Conservation (phyloP, 768 basidiomycete species). For the Cytidiella melzeri region DNA sequence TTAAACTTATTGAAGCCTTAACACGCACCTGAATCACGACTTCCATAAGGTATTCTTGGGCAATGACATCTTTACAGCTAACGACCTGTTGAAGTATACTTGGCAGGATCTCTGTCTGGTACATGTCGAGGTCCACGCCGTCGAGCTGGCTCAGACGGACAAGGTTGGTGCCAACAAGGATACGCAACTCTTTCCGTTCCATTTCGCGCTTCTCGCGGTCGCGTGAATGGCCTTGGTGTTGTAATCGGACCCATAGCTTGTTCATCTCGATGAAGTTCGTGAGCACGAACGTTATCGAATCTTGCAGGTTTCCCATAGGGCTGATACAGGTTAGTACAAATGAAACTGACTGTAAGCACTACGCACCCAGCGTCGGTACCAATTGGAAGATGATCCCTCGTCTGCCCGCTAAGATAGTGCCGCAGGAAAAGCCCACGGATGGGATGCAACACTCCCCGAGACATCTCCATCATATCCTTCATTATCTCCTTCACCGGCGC, state of each 20-base stretch:
- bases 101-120: constrained; percentile 79
- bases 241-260: constrained; percentile 98
- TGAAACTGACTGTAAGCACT: neutral
- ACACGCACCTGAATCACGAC: constrained; percentile 89
- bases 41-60: constrained; percentile 99
- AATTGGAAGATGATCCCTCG: constrained; percentile 91
- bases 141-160: constrained; percentile 94
- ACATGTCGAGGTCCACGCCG: constrained; percentile 93
- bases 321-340: constrained; percentile 34
- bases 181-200: constrained; percentile 91
- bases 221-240: constrained; percentile 95
- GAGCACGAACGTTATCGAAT: constrained; percentile 92
- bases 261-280: constrained; percentile 99
- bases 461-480: constrained; percentile 99
- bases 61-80: constrained; percentile 97
- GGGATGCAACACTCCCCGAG: constrained; percentile 94
- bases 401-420: constrained; percentile 96
- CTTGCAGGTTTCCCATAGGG: constrained; percentile 83
- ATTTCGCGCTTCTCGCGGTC: constrained; percentile 97
- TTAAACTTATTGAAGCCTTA: neutral
- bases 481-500: constrained; percentile 99
- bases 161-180: constrained; percentile 95
- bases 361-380: constrained; percentile 76
- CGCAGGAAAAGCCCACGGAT: constrained; percentile 92
- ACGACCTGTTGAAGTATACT: constrained; percentile 96